Conservation (phyloP, 345 rosid genomes). For the Abelmoschus esculentus region DNA sequence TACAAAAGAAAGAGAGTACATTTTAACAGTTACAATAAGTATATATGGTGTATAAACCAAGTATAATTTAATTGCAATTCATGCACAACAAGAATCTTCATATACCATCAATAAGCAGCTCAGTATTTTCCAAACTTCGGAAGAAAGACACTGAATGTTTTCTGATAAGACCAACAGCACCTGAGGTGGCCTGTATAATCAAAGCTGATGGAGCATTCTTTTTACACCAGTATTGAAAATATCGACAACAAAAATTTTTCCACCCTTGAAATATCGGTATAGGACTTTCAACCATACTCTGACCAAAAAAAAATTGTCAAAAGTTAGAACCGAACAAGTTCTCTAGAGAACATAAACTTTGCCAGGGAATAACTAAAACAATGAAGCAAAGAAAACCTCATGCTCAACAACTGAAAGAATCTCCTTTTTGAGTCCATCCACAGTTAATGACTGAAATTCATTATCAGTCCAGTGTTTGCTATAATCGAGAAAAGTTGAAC, state of each 20-base stretch:
- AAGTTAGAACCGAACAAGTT: conserved; percentile 13
- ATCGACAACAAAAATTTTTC: conserved; percentile 64
- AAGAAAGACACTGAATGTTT: conserved; percentile 69
- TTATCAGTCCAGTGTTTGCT: conserved; percentile 68
- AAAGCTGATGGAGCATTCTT: conserved; percentile 65
- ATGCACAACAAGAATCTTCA: conserved; percentile 3
- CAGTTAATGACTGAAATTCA: conserved; percentile 73
- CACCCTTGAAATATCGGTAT: conserved; percentile 52
- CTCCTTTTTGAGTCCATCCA: conserved; percentile 75
- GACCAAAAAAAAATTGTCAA: conserved; percentile 18
- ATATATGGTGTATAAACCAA: background rate
- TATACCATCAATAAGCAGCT: conserved; percentile 63
- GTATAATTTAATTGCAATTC: conserved; percentile 13
- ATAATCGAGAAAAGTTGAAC: conserved; percentile 64
- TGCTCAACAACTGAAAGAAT: conserved; percentile 64
- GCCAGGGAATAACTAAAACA: conserved; percentile 1
- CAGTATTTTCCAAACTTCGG: conserved; percentile 57
- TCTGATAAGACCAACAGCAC: conserved; percentile 76
- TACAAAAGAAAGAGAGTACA: conserved; percentile 4
- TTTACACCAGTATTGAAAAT: conserved; percentile 79
- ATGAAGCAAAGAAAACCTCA: conserved; percentile 45
- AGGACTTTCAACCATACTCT: conserved; percentile 56
- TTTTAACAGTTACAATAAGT: background rate
- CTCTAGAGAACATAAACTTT: background rate
- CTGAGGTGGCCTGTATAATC: conserved; percentile 43